Evolutionary conservation across 805 yeast genomes (phyloP).

Genomic region (Ogataea methylovora): DNA sequence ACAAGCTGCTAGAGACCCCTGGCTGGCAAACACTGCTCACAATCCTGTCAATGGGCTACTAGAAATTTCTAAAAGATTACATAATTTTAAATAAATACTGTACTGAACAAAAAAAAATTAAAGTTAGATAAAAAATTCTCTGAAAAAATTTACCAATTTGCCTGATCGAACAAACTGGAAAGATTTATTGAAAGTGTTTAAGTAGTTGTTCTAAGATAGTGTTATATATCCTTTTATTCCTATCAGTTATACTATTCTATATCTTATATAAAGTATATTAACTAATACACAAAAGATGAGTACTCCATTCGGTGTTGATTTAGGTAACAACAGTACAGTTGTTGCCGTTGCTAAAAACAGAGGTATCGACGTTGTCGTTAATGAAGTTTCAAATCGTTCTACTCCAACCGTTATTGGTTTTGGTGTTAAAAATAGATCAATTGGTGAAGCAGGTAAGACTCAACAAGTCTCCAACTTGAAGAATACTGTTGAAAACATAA

Average conservation of each 20-base stretch:
- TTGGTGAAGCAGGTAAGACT: constrained; percentile 94
- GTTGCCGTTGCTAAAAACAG: constrained; percentile 96
- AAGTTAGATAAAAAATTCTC: too few species aligned
- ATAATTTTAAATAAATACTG: too few species aligned
- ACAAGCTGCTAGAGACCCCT: constrained; percentile 48
- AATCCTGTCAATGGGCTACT: constrained; percentile 19
- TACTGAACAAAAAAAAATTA: too few species aligned
- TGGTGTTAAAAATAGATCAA: constrained; percentile 79
- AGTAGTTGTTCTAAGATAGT: too few species aligned
- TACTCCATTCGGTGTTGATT: constrained; percentile 95
- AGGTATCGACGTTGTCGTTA: constrained; percentile 96
- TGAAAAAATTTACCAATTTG: too few species aligned
- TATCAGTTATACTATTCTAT: too few species aligned
- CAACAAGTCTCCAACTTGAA: constrained; percentile 95
- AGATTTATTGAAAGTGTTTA: too few species aligned
- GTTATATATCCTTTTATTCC: too few species aligned
- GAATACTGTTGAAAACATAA: constrained; percentile 92
- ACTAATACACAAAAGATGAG: constrained; percentile 54
- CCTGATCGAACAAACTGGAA: too few species aligned
- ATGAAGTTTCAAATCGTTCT: constrained; percentile 96
- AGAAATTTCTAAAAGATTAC: too few species aligned
- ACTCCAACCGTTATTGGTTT: constrained; percentile 90
- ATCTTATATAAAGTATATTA: too few species aligned
- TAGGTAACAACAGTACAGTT: constrained; percentile 91
- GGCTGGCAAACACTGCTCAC: constrained; percentile 82